Base-by-base conservation (phyloP, 2,329 filamentous ascomycete species). In the Fusarium solani-melongenae region DNA sequence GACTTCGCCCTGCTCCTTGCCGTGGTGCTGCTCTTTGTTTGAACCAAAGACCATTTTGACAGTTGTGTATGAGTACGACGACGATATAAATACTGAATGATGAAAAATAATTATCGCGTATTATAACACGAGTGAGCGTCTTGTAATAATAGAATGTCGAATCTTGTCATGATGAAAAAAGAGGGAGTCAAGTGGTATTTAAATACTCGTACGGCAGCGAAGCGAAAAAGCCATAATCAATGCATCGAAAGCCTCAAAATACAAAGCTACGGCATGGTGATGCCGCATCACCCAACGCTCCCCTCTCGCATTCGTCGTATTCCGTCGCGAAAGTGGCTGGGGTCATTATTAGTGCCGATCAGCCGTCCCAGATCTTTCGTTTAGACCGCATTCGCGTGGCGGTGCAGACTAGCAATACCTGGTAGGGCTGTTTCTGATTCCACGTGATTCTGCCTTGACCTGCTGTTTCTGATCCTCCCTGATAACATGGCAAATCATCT, bases 1-100 rank as follows among this genome's bases (percentile, higher is more conserved):
- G 5, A 79, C 73, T 39, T 81, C 79, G 6, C 76, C 77, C 11
- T 74, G 67, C 44, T 74, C 60, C 33, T 75, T 77, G 14, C 73
- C 65, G 6, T 73, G 46, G 5, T 51, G 64, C 46, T 79, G 78
- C 56, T 74, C 70, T 27, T 76, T 79, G 58, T 55, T 64, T n/a
- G 73, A 69, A 46, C 74, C 76, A 57, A 74, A 78, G 10, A 57
- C 74, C 80, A 81, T 81, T n/a, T 61, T 76, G 67, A 29, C 22
- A 34, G 11, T 12, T 38, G 24, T 29, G 27, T 63, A 12, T 51
- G 55, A 70, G 29, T 57, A 34, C 4, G 17, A 51, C n/a, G n/a
- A 33, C 3, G 20, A 22, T 27, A 9, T 29, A 17, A 31, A 15
- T 24, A 53, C 0, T 51, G n/a, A 12, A 11, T 5, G 20, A 24